Conservation (phyloP, 345 rosid genomes). For the Bretschneidera sinensis region DNA sequence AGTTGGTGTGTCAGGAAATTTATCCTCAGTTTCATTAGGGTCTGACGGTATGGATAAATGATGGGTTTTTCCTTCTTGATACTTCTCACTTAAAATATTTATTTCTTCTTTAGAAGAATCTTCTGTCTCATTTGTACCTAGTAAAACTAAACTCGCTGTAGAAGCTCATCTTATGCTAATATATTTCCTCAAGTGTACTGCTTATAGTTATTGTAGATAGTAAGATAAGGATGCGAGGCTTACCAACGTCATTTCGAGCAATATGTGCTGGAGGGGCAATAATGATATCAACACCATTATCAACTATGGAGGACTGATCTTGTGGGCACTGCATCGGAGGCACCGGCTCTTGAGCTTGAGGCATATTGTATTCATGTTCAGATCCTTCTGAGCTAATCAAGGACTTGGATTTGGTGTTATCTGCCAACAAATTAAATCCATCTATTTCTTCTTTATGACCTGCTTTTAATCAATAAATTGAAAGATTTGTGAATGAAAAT, state of each 20-base stretch:
- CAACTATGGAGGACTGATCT: slow-evolving; percentile 15
- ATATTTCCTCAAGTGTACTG: too few relatives aligned
- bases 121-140: slow-evolving; percentile 28
- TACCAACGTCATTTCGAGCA: slow-evolving; percentile 7
- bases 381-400: slow-evolving; percentile 6
- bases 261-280: too few relatives aligned
- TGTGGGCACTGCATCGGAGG: slow-evolving; percentile 10
- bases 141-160: too few relatives aligned
- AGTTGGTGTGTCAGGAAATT: slow-evolving; percentile 62
- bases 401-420: slow-evolving; percentile 15
- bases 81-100: slow-evolving; percentile 15
- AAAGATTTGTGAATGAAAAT: neutral
- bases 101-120: slow-evolving; percentile 14
- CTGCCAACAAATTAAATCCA: slow-evolving; percentile 14
- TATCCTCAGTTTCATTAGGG: slow-evolving; percentile 41
- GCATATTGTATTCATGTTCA: slow-evolving; percentile 3
- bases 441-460: slow-evolving; percentile 20
- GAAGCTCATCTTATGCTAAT: too few relatives aligned
- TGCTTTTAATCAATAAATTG: slow-evolving; percentile 3
- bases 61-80: slow-evolving; percentile 20
- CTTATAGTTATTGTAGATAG: too few relatives aligned
- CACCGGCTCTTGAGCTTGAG: slow-evolving; percentile 21
- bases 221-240: too few relatives aligned
- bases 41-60: slow-evolving; percentile 15
- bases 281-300: too few relatives aligned